Base-by-base conservation (phyloP, 352 stramenopile genomes). In the Aphanomyces cochlioides region DNA sequence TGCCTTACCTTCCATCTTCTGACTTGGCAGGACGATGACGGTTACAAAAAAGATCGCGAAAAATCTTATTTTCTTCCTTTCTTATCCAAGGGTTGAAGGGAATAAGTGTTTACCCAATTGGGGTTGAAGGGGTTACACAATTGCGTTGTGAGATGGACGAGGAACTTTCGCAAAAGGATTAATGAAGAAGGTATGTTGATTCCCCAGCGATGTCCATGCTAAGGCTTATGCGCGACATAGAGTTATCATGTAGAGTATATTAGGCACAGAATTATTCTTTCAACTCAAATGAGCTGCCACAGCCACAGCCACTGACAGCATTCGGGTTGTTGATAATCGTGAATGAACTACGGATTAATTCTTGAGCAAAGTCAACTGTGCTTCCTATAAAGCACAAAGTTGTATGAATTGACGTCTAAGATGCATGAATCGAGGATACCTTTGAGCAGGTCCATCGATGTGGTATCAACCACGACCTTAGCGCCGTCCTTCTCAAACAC, bases 341-440 rank as follows among this genome's bases (percentile, higher is more conserved):
- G 79, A 99, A 99, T 36, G 91, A 85, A 72, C 85, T 97, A 54
- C 96, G 93, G 72, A 99, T 99, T 76, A 99, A 93, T 78, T 99
- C 96, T 72, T 98, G 85, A 56, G 98, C 93, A 74, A 92, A 99
- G 77, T 99, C 96, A 61, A 99, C 83, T 7, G 92, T 99, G 65
- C 90, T 95, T 69, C 86, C 86, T 73, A 79, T 78, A 54, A 37
- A 50, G 43, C 10, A 50, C 43, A n/a, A 12, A 50, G 10, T 12
- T 12, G 43, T 12, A 50, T n/a, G 43, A 50, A 19, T 10, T 58
- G 50, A 1, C 15, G 3, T 1, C 1, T 1, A 19, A 58, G 15
- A 28, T 0, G 28, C 2, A 28, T 28, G 28, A 28, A 28, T 28
- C 1, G 28, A 28, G 15, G 21, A 19, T 67, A 66, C 92, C 92